Evolutionary conservation across 345 rosid species (phyloP).

Genomic region (Camelina laxa): DNA sequence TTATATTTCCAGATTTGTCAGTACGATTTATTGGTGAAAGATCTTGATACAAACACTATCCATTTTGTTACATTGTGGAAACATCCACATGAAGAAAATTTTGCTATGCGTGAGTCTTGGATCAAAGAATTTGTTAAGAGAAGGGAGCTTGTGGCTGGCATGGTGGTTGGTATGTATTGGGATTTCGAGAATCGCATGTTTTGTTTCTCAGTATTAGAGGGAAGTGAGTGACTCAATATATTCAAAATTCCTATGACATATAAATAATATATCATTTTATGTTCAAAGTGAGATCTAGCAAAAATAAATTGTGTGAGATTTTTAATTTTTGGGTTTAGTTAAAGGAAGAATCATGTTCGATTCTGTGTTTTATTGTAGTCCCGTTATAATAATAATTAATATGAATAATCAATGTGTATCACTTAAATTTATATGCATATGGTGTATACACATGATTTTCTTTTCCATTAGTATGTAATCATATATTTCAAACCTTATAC

Average conservation of each 20-base stretch:
- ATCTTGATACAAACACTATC: slow-evolving; percentile 31
- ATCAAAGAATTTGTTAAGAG: slow-evolving; percentile 32
- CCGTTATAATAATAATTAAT: not conserved
- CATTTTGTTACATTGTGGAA: slow-evolving; percentile 21
- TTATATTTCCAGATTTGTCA: not conserved
- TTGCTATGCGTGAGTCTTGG: slow-evolving; percentile 23
- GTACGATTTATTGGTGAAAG: not conserved
- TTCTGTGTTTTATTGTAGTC: too few relatives aligned
- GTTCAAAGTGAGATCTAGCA: too few relatives aligned
- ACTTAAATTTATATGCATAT: not conserved
- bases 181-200: not conserved
- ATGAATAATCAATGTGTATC: not conserved
- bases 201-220: slow-evolving; percentile 30
- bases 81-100: not conserved
- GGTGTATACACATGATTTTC: not conserved
- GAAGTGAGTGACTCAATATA: not conserved
- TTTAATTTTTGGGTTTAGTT: too few relatives aligned
- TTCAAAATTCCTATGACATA: not conserved
- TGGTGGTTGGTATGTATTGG: slow-evolving; percentile 38
- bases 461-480: not conserved
- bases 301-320: too few relatives aligned
- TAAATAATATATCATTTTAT: not conserved
- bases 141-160: slow-evolving; percentile 30
- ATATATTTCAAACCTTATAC: too few relatives aligned
- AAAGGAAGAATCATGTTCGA: too few relatives aligned